Evolutionary conservation across 108 stramenopile genomes (phyloP).

Genomic region (Mediolabrus comicus): DNA sequence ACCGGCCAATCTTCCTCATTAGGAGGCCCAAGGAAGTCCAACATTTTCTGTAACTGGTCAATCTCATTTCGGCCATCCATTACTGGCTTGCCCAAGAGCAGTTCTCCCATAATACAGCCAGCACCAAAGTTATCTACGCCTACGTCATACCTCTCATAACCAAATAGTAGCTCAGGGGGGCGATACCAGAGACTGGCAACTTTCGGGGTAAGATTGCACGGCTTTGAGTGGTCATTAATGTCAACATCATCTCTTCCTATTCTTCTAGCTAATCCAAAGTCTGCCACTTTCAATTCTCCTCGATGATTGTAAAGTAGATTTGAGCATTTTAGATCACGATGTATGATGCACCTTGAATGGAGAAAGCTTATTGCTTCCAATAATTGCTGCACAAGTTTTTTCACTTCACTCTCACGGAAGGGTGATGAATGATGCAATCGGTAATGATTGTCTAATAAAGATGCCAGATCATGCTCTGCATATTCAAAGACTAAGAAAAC

Average conservation of each 20-base stretch:
- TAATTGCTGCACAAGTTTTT: constrained; percentile 60
- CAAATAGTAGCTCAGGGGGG: constrained; percentile 86
- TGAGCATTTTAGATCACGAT: constrained; percentile 85
- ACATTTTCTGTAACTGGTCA: constrained; percentile 80
- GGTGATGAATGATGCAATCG: constrained; percentile 42
- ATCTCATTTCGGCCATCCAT: constrained; percentile 77
- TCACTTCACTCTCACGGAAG: constrained; percentile 63
- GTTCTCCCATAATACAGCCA: constrained; percentile 89
- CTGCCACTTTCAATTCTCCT: constrained; percentile 68
- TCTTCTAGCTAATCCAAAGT: constrained; percentile 89
- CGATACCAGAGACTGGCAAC: constrained; percentile 95
- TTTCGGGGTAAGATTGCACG: constrained; percentile 71
- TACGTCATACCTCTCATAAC: constrained; percentile 52
- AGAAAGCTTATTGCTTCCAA: constrained; percentile 64
- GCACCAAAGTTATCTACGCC: constrained; percentile 84
- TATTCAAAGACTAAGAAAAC: constrained; percentile 88
- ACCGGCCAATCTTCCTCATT: constrained; percentile 38
- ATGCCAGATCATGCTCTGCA: constrained; percentile 67
- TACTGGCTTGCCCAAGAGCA: constrained; percentile 75
- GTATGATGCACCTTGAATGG: constrained; percentile 61
- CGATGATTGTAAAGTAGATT: constrained; percentile 65
- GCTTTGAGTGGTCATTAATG: not conserved
- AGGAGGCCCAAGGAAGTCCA: constrained; percentile 61
- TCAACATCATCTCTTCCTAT: constrained; percentile 17
- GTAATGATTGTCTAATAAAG: constrained; percentile 63